Conservation (phyloP, 345 rosid species). For the Dimocarpus longan region DNA sequence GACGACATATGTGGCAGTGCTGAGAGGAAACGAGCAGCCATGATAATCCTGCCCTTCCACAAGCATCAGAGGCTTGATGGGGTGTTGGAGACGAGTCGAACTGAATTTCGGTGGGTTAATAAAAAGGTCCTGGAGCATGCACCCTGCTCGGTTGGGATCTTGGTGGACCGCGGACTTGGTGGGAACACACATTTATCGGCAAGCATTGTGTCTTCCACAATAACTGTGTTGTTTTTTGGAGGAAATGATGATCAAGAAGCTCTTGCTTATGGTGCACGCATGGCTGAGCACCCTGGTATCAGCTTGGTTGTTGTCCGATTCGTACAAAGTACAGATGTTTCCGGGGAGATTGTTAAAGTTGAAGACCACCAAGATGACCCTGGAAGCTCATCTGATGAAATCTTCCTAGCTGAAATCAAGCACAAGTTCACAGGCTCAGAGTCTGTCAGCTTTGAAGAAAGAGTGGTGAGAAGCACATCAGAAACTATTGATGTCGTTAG, state of each 20-base stretch:
- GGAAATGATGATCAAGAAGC: constrained; percentile 88
- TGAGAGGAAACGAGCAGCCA: constrained; percentile 58
- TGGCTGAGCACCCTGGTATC: constrained; percentile 87
- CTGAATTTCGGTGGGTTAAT: constrained; percentile 56
- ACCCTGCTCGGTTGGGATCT: constrained; percentile 73
- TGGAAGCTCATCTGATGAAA: constrained; percentile 30
- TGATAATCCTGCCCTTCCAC: constrained; percentile 79
- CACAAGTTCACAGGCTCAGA: constrained; percentile 23
- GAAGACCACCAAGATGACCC: constrained; percentile 26
- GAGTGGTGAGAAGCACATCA: constrained; percentile 24
- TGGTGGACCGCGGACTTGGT: constrained; percentile 88
- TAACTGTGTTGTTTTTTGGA: constrained; percentile 74
- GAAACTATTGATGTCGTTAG: constrained; percentile 33
- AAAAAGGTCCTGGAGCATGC: constrained; percentile 65
- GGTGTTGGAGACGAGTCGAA: constrained; percentile 56
- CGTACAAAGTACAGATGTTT: constrained; percentile 31
- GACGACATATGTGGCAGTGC: constrained; percentile 71
- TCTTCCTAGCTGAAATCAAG: constrained; percentile 39
- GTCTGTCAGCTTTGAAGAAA: constrained; percentile 48
- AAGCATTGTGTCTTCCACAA: constrained; percentile 54
- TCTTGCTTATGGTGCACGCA: constrained; percentile 69
- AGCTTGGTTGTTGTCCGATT: constrained; percentile 52
- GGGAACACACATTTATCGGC: constrained; percentile 71
- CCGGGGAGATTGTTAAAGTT: constrained; percentile 34
- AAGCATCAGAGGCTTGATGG: constrained; percentile 76